Percentiles rank a stretch among this genome's conserved stretches.
Conservation (phyloP, 805 yeast species). For the Cyberlindnera amylophila region DNA sequence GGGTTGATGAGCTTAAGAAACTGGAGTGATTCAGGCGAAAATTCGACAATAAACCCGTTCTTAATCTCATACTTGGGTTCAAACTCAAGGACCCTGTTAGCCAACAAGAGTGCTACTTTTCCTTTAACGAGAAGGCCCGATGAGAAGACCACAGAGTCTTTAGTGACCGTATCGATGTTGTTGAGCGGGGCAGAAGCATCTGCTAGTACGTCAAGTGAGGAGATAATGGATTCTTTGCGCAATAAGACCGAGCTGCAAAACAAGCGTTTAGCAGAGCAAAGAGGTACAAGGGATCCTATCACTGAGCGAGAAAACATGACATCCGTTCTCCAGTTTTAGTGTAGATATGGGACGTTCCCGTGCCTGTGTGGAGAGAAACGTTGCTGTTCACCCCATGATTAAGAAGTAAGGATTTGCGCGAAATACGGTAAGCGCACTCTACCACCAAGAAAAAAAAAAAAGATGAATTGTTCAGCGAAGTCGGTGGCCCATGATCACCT, state of each 20-base stretch:
- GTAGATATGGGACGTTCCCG: too few relatives aligned
- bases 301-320: too few relatives aligned
- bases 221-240: conserved; percentile 23
- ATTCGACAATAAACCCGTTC: conserved; percentile 51
- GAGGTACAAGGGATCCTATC: background rate
- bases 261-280: background rate
- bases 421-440: too few relatives aligned
- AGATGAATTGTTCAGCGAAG: too few relatives aligned
- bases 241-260: background rate
- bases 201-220: conserved; percentile 44
- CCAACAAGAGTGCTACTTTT: conserved; percentile 46
- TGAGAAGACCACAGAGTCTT: conserved; percentile 57
- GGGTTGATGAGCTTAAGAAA: conserved; percentile 60
- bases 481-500: background rate
- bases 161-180: conserved; percentile 46
- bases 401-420: too few relatives aligned
- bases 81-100: conserved; percentile 60
- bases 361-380: too few relatives aligned
- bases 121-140: conserved; percentile 44
- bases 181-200: conserved; percentile 43
- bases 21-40: conserved; percentile 41
- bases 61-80: conserved; percentile 35
- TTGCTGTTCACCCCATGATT: too few relatives aligned
- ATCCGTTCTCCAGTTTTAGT: too few relatives aligned
- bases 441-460: too few relatives aligned